Percentiles rank a stretch among this genome's conserved stretches.
These are phyloP conservation scores for Solanum sparsipilum DNA, from an alignment of 257 asterid genomes.

Conservation along the genomic window DNA sequence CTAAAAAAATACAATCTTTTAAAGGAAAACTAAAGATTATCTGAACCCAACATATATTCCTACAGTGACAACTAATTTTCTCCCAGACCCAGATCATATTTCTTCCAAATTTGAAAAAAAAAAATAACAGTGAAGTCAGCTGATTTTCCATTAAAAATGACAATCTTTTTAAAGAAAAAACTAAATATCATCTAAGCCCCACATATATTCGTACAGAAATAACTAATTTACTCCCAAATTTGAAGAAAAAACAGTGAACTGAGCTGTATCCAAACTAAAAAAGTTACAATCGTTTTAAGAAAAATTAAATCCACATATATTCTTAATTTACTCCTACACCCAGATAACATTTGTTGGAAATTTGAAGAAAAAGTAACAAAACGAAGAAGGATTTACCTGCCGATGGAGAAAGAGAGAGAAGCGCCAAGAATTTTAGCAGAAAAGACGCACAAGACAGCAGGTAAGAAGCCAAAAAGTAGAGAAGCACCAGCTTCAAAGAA, in stretches of 20 bases:
- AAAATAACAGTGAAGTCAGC: too few species aligned
- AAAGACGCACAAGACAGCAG: conserved; percentile 80
- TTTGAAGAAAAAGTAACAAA: neutral
- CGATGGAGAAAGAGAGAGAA: conserved; percentile 92
- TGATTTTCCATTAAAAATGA: too few species aligned
- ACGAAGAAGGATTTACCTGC: conserved; percentile 36
- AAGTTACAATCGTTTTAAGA: too few species aligned
- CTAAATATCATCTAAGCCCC: too few species aligned
- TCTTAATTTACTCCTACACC: neutral
- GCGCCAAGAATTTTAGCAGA: conserved; percentile 90
- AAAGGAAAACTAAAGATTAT: too few species aligned
- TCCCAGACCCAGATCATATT: too few species aligned
- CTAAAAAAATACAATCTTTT: neutral
- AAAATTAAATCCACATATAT: neutral
- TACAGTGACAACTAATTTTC: too few species aligned
- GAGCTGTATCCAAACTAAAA: neutral
- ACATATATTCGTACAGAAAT: too few species aligned
- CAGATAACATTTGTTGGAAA: neutral
- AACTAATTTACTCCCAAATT: neutral
- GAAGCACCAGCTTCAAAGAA: conserved; percentile 98
- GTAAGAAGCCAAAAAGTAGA: conserved; percentile 75
- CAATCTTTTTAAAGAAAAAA: too few species aligned
- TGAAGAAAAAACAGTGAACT: neutral
- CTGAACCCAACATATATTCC: too few species aligned
- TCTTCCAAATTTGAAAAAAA: too few species aligned